A percentile compares a stretch with the other conserved stretches of the same genome.
phyloP scores from a whole-genome alignment of 169 alveolate species.

The Plasmodium gonderi region DNA sequence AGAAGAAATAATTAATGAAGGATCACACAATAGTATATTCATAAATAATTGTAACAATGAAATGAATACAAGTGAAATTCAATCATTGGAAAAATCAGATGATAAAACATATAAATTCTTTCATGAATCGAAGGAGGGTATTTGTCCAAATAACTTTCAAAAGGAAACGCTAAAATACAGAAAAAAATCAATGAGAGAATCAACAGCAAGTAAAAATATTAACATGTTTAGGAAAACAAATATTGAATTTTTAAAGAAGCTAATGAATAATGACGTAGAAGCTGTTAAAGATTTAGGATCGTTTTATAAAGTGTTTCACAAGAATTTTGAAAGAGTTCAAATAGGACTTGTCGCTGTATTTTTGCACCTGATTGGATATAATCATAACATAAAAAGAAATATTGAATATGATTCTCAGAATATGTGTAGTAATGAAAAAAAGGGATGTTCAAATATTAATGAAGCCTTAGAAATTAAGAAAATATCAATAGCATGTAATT shows the following conservation, averaged over 20 bases:
- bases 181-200: neutral
- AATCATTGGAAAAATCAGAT: conserved; percentile 1
- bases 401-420: neutral
- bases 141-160: neutral
- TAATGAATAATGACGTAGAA: conserved; percentile 54
- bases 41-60: conserved; percentile 16
- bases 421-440: neutral
- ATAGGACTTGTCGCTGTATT: conserved; percentile 70
- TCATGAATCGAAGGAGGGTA: neutral
- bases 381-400: neutral
- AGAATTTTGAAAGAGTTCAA: conserved; percentile 73
- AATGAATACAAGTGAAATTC: conserved; percentile 1
- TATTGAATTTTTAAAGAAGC: conserved; percentile 46
- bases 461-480: conserved; percentile 57
- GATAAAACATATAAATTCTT: conserved; percentile 9
- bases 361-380: conserved; percentile 66
- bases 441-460: neutral
- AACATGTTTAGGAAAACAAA: neutral
- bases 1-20: neutral
- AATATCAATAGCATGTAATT: conserved; percentile 68
- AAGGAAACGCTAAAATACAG: neutral
- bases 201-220: neutral
- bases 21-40: neutral
- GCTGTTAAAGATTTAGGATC: conserved; percentile 50
- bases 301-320: conserved; percentile 59